Conservation (phyloP, 768 basidiomycete species). For the Rhodotorula sphaerocarpa region DNA sequence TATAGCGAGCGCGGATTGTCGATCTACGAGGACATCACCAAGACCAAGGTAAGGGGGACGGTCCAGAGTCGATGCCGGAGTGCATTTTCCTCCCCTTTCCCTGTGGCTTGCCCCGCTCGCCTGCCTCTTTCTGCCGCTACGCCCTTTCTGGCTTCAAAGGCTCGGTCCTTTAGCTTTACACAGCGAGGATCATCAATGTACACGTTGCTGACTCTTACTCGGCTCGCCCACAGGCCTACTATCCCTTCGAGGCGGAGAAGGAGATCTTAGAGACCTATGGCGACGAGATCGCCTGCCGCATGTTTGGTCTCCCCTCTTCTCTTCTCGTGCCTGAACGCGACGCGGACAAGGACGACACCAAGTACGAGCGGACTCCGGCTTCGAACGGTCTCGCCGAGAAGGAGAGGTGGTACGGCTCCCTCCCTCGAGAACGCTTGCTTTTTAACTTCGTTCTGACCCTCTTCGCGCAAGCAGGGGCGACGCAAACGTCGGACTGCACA, state of each 20-base stretch:
- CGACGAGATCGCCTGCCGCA: constrained; percentile 55
- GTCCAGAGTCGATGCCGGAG: no score
- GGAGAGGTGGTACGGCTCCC: constrained; percentile 28
- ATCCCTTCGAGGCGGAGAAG: constrained; percentile 81
- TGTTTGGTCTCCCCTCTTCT: constrained; percentile 20
- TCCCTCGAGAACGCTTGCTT: no score
- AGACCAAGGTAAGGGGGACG: constrained; percentile 48
- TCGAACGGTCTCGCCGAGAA: constrained; percentile 24
- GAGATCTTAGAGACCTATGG: constrained; percentile 66
- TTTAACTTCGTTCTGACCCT: neutral
- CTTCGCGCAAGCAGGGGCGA: constrained; percentile 41
- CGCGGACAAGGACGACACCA: neutral
- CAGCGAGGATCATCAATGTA: no score
- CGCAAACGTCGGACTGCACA: constrained; percentile 48
- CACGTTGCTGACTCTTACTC: neutral
- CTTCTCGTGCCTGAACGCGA: neutral
- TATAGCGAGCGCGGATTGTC: constrained; percentile 79
- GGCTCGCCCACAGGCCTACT: constrained; percentile 62
- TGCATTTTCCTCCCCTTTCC: neutral
- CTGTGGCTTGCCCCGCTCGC: no score
- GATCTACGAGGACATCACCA: constrained; percentile 79
- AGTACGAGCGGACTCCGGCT: constrained; percentile 1
- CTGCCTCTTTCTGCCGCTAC: no score
- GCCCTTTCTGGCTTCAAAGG: no score
- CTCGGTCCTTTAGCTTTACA: no score